Conservation (phyloP, 2,329 filamentous ascomycete species). For the Coleophoma crateriformis region DNA sequence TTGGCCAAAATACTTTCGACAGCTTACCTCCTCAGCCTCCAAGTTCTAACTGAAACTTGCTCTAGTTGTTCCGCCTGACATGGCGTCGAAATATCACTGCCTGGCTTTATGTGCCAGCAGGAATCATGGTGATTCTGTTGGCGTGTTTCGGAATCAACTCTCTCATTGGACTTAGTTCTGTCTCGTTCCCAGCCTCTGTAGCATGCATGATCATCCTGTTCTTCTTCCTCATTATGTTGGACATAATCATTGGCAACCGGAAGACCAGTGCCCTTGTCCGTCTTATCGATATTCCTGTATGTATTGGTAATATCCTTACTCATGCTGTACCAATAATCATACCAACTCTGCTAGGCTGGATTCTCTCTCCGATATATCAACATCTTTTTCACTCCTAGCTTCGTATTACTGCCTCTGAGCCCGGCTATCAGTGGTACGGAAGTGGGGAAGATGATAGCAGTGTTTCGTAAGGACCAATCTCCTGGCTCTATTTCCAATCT, state of each 20-base stretch:
- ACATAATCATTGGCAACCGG: conserved; percentile 40
- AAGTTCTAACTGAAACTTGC: too few species aligned
- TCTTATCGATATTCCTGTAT: conserved; percentile 48
- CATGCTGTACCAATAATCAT: neutral
- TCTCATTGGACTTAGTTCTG: conserved; percentile 36
- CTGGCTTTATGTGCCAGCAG: conserved; percentile 47
- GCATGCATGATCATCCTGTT: conserved; percentile 52
- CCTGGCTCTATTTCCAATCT: neutral
- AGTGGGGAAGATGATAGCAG: conserved; percentile 52
- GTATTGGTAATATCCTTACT: conserved; percentile 2
- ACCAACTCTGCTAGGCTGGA: conserved; percentile 35
- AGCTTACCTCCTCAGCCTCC: too few species aligned
- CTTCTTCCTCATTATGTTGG: conserved; percentile 39
- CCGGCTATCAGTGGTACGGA: conserved; percentile 46
- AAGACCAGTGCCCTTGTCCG: conserved; percentile 41
- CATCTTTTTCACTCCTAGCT: conserved; percentile 50
- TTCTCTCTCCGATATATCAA: conserved; percentile 55
- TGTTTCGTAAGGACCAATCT: conserved; percentile 44
- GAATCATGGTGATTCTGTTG: conserved; percentile 30
- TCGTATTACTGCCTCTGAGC: conserved; percentile 53
- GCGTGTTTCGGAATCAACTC: conserved; percentile 34
- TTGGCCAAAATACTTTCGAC: too few species aligned
- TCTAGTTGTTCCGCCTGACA: conserved; percentile 20
- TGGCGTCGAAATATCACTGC: conserved; percentile 26
- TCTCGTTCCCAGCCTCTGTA: conserved; percentile 55